phyloP scores from a whole-genome alignment of 192 early-diverging fungal genomes.

The Podochytrium sp. region DNA sequence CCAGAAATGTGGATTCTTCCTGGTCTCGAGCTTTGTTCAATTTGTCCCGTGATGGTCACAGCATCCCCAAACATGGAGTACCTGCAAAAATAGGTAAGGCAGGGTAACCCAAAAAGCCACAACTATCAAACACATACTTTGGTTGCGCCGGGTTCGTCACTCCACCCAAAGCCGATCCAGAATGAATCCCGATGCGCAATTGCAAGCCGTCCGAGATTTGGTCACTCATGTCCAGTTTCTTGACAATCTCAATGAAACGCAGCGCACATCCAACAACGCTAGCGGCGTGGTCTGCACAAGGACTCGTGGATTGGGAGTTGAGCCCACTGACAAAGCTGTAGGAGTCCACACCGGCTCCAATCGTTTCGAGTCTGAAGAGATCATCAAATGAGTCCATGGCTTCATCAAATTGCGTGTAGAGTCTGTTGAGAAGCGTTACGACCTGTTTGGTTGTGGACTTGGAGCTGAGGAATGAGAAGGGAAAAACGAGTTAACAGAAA shows the following conservation, averaged over 20 bases:
- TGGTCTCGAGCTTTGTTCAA: conserved; percentile 46
- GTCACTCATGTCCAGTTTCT: conserved; percentile 47
- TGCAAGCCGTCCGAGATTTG: conserved; percentile 35
- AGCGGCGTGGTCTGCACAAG: conserved; percentile 27
- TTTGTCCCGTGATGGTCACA: conserved; percentile 40
- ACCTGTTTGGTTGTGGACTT: conserved; percentile 36
- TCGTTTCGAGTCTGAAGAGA: conserved; percentile 49
- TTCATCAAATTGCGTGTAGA: conserved; percentile 45
- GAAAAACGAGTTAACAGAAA: too few species aligned
- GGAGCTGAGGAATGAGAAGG: conserved; percentile 12
- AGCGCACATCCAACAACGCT: conserved; percentile 42
- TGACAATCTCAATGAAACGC: conserved; percentile 38
- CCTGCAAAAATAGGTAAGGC: background rate
- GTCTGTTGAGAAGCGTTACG: conserved; percentile 45
- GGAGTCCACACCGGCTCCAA: conserved; percentile 38
- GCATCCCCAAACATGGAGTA: conserved; percentile 46
- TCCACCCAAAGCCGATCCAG: conserved; percentile 45
- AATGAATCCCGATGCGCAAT: conserved; percentile 50
- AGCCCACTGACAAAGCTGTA: conserved; percentile 46
- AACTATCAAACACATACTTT: conserved; percentile 30
- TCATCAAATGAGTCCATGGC: conserved; percentile 42
- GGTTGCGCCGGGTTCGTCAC: conserved; percentile 48
- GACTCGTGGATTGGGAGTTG: conserved; percentile 27
- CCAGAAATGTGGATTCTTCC: conserved; percentile 42
- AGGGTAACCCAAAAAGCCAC: too few species aligned